phyloP scores from a whole-genome alignment of 805 yeast genomes.

The Cephaloascus fragrans region DNA sequence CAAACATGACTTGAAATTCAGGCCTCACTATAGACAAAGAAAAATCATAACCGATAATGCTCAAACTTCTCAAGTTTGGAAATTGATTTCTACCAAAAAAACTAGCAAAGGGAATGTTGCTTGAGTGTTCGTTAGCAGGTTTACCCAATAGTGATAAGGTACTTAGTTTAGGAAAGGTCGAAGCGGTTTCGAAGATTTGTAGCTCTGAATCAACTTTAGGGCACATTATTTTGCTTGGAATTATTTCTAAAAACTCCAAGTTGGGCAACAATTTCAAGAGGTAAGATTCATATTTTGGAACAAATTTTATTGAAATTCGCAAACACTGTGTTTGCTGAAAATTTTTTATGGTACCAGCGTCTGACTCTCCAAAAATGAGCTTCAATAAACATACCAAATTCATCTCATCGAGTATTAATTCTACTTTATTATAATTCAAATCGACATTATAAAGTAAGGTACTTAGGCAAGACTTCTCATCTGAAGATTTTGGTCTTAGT shows the following conservation, averaged over 20 bases:
- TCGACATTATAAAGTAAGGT: background rate
- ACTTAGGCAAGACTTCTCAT: background rate
- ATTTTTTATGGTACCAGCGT: background rate
- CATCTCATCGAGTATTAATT: background rate
- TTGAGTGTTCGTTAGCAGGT: background rate
- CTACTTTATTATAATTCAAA: background rate
- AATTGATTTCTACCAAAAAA: background rate
- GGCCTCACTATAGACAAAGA: background rate
- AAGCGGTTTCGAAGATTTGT: background rate
- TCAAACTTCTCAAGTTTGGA: background rate
- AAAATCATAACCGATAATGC: background rate
- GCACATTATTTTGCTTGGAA: background rate
- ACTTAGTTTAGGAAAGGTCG: background rate
- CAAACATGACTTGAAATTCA: background rate
- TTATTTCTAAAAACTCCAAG: background rate
- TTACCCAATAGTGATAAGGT: background rate
- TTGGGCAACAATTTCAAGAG: background rate
- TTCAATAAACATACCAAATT: background rate
- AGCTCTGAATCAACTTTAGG: background rate
- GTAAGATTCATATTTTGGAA: background rate
- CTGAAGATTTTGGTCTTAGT: background rate
- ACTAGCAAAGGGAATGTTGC: background rate
- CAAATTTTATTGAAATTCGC: background rate
- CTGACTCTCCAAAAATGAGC: background rate
- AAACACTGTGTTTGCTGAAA: background rate